Conservation (phyloP, 305 asterid genomes). For the Plantago coronopus region DNA sequence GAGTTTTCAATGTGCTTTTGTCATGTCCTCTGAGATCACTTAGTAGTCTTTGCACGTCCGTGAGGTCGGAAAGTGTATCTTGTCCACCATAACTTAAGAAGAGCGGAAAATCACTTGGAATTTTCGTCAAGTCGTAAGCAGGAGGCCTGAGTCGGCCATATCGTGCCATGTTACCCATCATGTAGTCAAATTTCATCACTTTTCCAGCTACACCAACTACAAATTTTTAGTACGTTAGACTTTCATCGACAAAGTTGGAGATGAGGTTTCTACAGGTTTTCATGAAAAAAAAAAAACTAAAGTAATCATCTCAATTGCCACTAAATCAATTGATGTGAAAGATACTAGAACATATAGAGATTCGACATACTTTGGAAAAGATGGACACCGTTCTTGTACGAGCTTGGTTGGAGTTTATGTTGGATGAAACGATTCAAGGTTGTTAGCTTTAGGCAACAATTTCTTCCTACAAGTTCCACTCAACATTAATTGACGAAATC, state of each 20-base stretch:
- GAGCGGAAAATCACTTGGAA: constrained; percentile 60
- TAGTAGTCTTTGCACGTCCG: constrained; percentile 52
- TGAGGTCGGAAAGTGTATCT: constrained; percentile 59
- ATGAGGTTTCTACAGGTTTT: background rate
- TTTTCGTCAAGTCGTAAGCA: constrained; percentile 41
- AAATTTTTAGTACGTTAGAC: background rate
- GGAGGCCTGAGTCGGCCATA: constrained; percentile 68
- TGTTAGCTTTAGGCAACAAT: constrained; percentile 69
- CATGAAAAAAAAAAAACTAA: no score
- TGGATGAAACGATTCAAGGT: constrained; percentile 48
- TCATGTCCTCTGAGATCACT: constrained; percentile 52
- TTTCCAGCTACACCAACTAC: constrained; percentile 57
- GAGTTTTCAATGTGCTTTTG: constrained; percentile 55
- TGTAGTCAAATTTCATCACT: constrained; percentile 62
- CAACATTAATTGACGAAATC: background rate
- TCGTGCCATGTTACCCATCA: constrained; percentile 37
- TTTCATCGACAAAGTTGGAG: background rate
- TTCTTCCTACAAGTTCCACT: constrained; percentile 40
- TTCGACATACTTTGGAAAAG: constrained; percentile 72
- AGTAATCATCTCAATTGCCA: no score
- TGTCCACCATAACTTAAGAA: constrained; percentile 73
- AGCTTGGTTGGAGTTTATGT: constrained; percentile 77
- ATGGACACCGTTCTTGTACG: constrained; percentile 79
- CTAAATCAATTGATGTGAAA: no score
- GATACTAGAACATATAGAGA: background rate